Conservation (phyloP, 2,329 filamentous ascomycete genomes). For the Fusarium cicatricum region DNA sequence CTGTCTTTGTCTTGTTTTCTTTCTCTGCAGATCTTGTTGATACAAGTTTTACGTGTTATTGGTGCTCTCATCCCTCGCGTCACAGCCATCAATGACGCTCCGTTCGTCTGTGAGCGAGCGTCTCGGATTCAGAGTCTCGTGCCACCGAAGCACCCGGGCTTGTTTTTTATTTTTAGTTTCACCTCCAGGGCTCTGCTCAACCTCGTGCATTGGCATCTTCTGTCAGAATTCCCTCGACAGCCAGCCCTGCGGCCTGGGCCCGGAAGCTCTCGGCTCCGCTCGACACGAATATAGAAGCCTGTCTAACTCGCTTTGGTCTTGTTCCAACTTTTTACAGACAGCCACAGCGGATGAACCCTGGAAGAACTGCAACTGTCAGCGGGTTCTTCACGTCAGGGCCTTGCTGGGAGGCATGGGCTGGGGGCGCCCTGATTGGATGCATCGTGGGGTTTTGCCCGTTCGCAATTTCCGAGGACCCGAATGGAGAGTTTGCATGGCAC, state of each 20-base stretch:
- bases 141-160: too few species aligned
- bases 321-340: too few species aligned
- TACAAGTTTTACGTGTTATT: not conserved
- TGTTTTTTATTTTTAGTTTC: too few species aligned
- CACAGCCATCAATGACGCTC: not conserved
- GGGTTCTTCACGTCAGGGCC: constrained; percentile 13
- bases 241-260: not conserved
- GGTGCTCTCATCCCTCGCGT: not conserved
- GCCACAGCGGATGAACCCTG: not conserved
- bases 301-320: not conserved
- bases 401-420: constrained; percentile 7
- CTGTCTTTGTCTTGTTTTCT: constrained; percentile 24
- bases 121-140: constrained; percentile 20
- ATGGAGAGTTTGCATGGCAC: not conserved
- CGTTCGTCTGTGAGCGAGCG: constrained; percentile 19
- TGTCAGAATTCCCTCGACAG: not conserved
- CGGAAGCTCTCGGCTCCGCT: not conserved
- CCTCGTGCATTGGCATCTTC: constrained; percentile 9
- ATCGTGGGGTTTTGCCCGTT: constrained; percentile 26
- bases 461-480: constrained; percentile 35
- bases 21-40: not conserved
- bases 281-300: constrained; percentile 1
- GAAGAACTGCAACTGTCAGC: constrained; percentile 6
- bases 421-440: constrained; percentile 17
- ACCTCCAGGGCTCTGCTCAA: too few species aligned